Evolutionary conservation across 805 yeast genomes (phyloP).

Genomic region (Kodamaea kakaduensis): DNA sequence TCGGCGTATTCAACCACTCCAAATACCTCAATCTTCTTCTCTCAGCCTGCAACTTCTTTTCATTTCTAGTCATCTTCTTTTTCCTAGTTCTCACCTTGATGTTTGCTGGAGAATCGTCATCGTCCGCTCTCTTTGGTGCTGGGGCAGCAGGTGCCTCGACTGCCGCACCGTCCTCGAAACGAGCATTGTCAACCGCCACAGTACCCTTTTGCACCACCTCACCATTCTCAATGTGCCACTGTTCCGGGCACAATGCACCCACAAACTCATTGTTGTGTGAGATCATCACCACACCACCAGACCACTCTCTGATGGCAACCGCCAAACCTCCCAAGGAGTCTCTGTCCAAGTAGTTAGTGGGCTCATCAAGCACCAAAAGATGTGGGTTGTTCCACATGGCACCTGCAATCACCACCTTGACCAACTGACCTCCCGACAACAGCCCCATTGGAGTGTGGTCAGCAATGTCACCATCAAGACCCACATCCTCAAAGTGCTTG

Average conservation of each 20-base stretch:
- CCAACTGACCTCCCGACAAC: constrained; percentile 96
- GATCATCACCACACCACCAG: constrained; percentile 97
- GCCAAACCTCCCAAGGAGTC: constrained; percentile 98
- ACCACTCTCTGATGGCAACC: constrained; percentile 96
- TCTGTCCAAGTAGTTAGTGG: constrained; percentile 96
- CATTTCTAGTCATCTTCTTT: constrained; percentile 97
- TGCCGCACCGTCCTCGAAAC: constrained; percentile 80
- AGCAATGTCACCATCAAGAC: constrained; percentile 96
- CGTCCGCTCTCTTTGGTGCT: constrained; percentile 47
- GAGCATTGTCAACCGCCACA: constrained; percentile 64
- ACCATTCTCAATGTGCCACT: constrained; percentile 96
- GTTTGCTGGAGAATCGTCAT: constrained; percentile 92
- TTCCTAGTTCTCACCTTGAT: constrained; percentile 88
- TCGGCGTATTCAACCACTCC: constrained; percentile 93
- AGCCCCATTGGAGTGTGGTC: constrained; percentile 98
- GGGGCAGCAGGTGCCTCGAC: constrained; percentile 46
- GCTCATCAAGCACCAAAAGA: constrained; percentile 92
- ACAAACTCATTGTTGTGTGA: constrained; percentile 97
- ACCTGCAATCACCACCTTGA: constrained; percentile 97
- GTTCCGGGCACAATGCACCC: constrained; percentile 97
- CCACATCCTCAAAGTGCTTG: constrained; percentile 95
- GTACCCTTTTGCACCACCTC: constrained; percentile 79
- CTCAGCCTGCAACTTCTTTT: constrained; percentile 84
- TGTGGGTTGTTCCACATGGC: constrained; percentile 99
- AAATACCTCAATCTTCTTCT: constrained; percentile 92